phyloP scores from a whole-genome alignment of 345 rosid genomes.

The Moringa oleifera region DNA sequence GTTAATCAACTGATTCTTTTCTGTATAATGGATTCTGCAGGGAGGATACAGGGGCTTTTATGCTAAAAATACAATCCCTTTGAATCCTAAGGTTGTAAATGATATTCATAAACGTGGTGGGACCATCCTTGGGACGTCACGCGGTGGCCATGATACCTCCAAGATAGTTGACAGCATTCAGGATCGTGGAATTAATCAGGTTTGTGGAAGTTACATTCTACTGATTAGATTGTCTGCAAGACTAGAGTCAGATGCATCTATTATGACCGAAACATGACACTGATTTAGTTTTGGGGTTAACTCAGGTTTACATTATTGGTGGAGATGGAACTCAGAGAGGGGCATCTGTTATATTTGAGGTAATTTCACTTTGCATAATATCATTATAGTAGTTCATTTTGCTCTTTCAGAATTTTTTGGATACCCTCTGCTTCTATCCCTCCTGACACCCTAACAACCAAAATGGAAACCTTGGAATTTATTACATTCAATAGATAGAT shows the following conservation, averaged over 20 bases:
- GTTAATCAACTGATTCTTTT: neutral
- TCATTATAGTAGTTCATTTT: neutral
- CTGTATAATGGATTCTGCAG: slow-evolving; percentile 24
- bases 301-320: slow-evolving; percentile 76
- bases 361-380: slow-evolving; percentile 10
- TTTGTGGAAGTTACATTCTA: slow-evolving; percentile 12
- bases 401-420: neutral
- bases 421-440: neutral
- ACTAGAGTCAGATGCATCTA: neutral
- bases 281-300: slow-evolving; percentile 8
- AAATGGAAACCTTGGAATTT: neutral
- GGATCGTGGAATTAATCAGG: slow-evolving; percentile 95
- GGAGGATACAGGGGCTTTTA: slow-evolving; percentile 95
- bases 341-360: slow-evolving; percentile 79
- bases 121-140: slow-evolving; percentile 76
- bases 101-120: slow-evolving; percentile 95
- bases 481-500: slow-evolving; percentile 7
- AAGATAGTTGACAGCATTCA: slow-evolving; percentile 96
- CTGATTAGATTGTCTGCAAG: neutral
- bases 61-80: slow-evolving; percentile 60
- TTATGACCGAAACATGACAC: slow-evolving; percentile 1
- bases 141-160: slow-evolving; percentile 80
- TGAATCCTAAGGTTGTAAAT: slow-evolving; percentile 68
- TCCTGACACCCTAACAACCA: no score
- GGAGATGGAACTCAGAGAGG: slow-evolving; percentile 96